Conservation (phyloP, 441 rosid genomes). For the Croton laevigatus region DNA sequence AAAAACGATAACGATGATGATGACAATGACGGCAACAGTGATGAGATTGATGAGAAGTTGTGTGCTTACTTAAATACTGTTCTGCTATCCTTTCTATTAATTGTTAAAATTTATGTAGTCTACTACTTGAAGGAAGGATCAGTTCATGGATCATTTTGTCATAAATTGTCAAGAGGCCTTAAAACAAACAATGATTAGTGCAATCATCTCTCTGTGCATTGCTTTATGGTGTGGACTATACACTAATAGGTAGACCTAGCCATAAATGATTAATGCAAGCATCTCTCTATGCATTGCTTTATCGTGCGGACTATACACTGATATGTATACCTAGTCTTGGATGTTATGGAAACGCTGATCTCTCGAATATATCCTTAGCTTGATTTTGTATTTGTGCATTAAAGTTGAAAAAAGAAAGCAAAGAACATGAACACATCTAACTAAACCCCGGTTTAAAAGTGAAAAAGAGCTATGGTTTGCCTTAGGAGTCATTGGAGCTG, state of each 20-base stretch:
- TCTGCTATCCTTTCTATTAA: slow-evolving; percentile 7
- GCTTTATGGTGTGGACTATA: neutral
- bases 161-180: neutral
- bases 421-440: too few relatives aligned
- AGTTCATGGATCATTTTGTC: neutral
- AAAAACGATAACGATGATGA: slow-evolving; percentile 28
- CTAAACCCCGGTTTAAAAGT: neutral
- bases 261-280: too few relatives aligned
- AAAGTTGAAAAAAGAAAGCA: neutral
- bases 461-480: too few relatives aligned
- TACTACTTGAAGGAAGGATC: neutral
- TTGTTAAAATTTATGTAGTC: too few relatives aligned
- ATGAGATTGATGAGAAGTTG: slow-evolving; percentile 51
- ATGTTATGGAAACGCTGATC: too few relatives aligned
- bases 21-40: slow-evolving; percentile 32
- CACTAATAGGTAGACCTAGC: neutral
- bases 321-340: too few relatives aligned
- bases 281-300: too few relatives aligned
- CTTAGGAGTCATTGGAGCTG: too few relatives aligned
- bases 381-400: neutral
- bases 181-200: neutral
- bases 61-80: slow-evolving; percentile 33
- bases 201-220: neutral
- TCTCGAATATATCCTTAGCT: neutral
- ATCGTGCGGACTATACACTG: neutral